A percentile compares a stretch with the other conserved stretches of the same genome.
phyloP scores from a whole-genome alignment of 1,284 basidiomycete species.

The Melampsora americana region DNA sequence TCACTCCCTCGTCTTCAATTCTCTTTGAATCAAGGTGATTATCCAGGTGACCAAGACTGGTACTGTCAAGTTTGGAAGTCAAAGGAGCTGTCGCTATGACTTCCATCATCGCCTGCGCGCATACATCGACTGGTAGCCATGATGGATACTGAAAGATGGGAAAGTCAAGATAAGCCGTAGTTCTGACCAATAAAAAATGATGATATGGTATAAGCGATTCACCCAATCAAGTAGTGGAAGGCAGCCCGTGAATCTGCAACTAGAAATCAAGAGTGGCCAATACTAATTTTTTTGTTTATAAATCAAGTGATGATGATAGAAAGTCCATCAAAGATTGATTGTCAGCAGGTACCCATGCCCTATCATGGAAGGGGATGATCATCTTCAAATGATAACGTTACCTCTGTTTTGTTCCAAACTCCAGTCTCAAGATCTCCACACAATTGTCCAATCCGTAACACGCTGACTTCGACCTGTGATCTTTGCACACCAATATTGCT shows the following conservation, averaged over 20 bases:
- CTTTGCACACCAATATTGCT: neutral
- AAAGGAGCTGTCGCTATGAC: neutral
- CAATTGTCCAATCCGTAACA: conserved; percentile 58
- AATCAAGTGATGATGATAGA: too few relatives aligned
- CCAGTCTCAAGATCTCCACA: conserved; percentile 61
- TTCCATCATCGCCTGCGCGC: neutral
- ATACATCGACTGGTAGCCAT: conserved; percentile 16
- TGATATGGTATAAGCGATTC: neutral
- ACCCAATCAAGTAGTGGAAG: conserved; percentile 1
- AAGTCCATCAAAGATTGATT: neutral
- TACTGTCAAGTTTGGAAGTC: neutral
- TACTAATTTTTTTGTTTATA: neutral
- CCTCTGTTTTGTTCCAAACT: conserved; percentile 65
- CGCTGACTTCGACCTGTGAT: neutral
- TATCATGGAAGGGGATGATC: neutral
- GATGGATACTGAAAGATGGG: neutral
- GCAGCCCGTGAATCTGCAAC: neutral
- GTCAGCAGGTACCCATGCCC: neutral
- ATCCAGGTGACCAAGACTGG: neutral
- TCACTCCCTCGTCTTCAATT: neutral
- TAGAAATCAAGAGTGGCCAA: conserved; percentile 14
- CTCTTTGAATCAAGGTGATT: neutral
- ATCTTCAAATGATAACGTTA: conserved; percentile 48
- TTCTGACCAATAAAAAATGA: neutral
- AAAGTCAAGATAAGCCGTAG: neutral